Evolutionary conservation across 768 basidiomycete genomes (phyloP).

Genomic region (Boletus rubropictus): DNA sequence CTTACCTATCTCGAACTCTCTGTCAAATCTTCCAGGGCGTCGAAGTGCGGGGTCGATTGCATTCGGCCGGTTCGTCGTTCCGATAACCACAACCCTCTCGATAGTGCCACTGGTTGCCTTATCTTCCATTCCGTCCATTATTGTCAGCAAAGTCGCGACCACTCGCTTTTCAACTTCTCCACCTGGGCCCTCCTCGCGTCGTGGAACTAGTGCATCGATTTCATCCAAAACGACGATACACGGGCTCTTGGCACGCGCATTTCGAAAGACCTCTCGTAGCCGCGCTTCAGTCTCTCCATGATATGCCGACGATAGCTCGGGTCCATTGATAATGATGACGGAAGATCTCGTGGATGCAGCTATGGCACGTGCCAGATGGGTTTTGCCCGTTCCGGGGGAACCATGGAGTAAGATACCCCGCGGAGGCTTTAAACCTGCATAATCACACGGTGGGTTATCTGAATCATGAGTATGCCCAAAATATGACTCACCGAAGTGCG

Average conservation of each 20-base stretch:
- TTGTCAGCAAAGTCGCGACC: constrained; percentile 89
- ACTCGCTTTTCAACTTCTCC: constrained; percentile 96
- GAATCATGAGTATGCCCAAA: constrained; percentile 12
- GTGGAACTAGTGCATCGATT: constrained; percentile 90
- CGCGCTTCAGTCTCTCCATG: constrained; percentile 96
- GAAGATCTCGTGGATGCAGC: constrained; percentile 80
- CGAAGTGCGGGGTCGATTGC: constrained; percentile 91
- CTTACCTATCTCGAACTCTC: constrained; percentile 91
- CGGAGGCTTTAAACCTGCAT: constrained; percentile 84
- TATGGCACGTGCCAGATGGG: constrained; percentile 91
- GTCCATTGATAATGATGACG: constrained; percentile 92
- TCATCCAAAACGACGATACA: constrained; percentile 96
- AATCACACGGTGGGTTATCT: constrained; percentile 2
- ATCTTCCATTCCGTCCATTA: constrained; percentile 86
- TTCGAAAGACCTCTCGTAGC: constrained; percentile 82
- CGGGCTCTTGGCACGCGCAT: constrained; percentile 75
- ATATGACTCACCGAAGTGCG: constrained; percentile 54
- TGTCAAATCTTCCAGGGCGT: constrained; percentile 85
- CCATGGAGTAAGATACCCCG: constrained; percentile 92
- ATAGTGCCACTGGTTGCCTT: constrained; percentile 32
- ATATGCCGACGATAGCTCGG: constrained; percentile 90
- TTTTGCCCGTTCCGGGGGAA: constrained; percentile 97
- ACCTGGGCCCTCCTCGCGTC: constrained; percentile 81
- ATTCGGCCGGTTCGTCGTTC: constrained; percentile 92
- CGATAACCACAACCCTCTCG: constrained; percentile 84